Percentiles rank a stretch among this genome's conserved stretches.
These are phyloP conservation scores for Helianthus tuberosus DNA, from an alignment of 129 eudicot species.

Conservation along the genomic window DNA sequence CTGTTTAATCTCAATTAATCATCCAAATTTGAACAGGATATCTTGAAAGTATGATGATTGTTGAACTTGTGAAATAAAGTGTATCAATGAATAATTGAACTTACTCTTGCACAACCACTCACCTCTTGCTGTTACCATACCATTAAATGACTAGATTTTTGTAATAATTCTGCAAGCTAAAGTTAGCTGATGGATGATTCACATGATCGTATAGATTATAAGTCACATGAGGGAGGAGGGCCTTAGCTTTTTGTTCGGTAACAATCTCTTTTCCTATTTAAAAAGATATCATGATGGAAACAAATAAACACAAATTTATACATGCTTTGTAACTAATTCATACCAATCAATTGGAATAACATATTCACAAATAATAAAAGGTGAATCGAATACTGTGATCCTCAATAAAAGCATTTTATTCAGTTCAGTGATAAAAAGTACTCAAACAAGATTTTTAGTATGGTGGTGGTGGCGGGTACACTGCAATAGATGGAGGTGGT, in stretches of 20 bases:
- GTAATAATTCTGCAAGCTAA: not conserved
- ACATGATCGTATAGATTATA: slow-evolving; percentile 1
- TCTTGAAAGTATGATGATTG: slow-evolving; percentile 3
- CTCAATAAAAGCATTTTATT: slow-evolving; percentile 27
- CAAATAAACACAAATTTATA: not conserved
- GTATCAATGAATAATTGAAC: not conserved
- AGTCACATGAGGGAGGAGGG: slow-evolving; percentile 1
- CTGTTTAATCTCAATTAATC: not conserved
- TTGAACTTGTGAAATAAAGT: not conserved
- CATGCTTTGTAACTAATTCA: slow-evolving; percentile 3
- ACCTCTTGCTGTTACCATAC: not conserved
- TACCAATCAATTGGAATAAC: slow-evolving; percentile 13
- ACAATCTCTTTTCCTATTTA: not conserved
- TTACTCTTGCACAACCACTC: not conserved
- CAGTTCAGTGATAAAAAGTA: slow-evolving; percentile 1
- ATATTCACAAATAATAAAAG: slow-evolving; percentile 4
- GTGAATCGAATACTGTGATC: not conserved
- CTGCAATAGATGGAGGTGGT: slow-evolving; percentile 27
- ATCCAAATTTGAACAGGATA: not conserved
- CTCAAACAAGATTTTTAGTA: slow-evolving; percentile 14
- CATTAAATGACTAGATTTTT: not conserved
- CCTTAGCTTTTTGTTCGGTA: not conserved
- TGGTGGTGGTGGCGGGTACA: slow-evolving; percentile 32
- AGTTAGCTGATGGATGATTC: slow-evolving; percentile 5
- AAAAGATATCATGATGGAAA: slow-evolving; percentile 11